Base-by-base conservation (phyloP, 2,329 filamentous ascomycete genomes). In the Fusarium tricinctum region DNA sequence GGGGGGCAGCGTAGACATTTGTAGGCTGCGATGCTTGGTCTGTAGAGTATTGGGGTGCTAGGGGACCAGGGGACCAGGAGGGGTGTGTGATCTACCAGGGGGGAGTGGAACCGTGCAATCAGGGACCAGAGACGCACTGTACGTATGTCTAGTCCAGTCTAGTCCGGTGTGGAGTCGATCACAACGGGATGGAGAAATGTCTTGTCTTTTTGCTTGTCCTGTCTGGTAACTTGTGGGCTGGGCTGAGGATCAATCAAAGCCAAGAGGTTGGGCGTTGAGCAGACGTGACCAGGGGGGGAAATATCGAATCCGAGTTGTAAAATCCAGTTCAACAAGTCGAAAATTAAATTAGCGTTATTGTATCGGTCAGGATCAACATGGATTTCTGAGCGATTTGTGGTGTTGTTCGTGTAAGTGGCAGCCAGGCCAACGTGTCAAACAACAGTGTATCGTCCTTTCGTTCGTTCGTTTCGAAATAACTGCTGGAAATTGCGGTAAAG, bases 1-100 rank as follows among this genome's bases (percentile, higher is more conserved):
- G 85, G 87, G 88, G 87, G 88, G 83, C 83, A 85, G 83, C 81
- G 84, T 85, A 84, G 88, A 87, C 88, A 90, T 91, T 89, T 88
- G 76, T 78, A 78, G 72, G 70, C 71, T 76, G 68, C 73, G 75
- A 77, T 77, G 70, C 75, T 75, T 76, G 71, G 76, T 78, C 79
- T 39, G 40, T 68, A 68, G 61, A 72, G 70, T 69, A 69, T 70
- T 62, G 66, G 62, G 64, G 71, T 71, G 60, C 63, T 69, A 64
- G 69, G 58, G 52, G 66, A 67, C 70, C 66, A 63, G 72, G 71
- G 52, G 66, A 67, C 70, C 66, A 63, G 72, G 71, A 66, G 59
- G 72, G 71, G 70, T 61, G 74, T 74, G 64, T 45, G 56, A 59
- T 48, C 43, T 53, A 64, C 54, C 56, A 63, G 59, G 73, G 63